Evolutionary conservation across 2,329 filamentous ascomycete genomes (phyloP).

Genomic region (Chrysoporthe austroafricana): DNA sequence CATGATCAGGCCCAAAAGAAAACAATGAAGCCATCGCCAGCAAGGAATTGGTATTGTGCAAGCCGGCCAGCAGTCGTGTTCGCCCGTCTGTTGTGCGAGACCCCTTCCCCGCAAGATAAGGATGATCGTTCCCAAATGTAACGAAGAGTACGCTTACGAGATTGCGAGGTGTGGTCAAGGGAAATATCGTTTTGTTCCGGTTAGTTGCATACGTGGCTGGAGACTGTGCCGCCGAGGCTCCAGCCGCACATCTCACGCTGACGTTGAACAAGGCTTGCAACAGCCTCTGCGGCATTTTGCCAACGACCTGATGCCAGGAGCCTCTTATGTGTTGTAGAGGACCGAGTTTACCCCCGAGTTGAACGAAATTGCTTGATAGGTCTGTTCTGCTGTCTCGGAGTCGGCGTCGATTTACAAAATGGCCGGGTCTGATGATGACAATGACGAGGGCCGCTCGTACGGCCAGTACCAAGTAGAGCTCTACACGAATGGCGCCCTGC

Average conservation of each 20-base stretch:
- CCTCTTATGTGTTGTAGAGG: background rate
- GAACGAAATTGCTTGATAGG: too few relatives aligned
- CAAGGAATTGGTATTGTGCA: background rate
- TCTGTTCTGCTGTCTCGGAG: background rate
- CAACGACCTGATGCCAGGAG: background rate
- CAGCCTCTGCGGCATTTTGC: background rate
- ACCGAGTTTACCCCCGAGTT: background rate
- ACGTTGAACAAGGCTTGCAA: background rate
- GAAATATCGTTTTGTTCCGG: background rate
- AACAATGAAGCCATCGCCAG: background rate
- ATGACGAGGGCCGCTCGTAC: constrained; percentile 28
- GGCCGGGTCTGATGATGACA: constrained; percentile 16
- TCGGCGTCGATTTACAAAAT: constrained; percentile 9
- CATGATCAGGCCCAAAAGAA: background rate
- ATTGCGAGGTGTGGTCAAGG: background rate
- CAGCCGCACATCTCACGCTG: background rate
- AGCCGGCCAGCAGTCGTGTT: background rate
- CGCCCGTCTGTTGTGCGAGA: background rate
- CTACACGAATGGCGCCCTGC: constrained; percentile 56
- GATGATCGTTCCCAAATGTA: background rate
- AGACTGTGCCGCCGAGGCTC: background rate
- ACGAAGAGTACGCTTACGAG: background rate
- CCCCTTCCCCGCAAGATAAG: background rate
- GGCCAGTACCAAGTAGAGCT: constrained; percentile 43
- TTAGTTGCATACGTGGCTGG: background rate